Percentiles rank a stretch among this genome's conserved stretches.
phyloP scores from a whole-genome alignment of 805 yeast genomes.

The Candida montana region DNA sequence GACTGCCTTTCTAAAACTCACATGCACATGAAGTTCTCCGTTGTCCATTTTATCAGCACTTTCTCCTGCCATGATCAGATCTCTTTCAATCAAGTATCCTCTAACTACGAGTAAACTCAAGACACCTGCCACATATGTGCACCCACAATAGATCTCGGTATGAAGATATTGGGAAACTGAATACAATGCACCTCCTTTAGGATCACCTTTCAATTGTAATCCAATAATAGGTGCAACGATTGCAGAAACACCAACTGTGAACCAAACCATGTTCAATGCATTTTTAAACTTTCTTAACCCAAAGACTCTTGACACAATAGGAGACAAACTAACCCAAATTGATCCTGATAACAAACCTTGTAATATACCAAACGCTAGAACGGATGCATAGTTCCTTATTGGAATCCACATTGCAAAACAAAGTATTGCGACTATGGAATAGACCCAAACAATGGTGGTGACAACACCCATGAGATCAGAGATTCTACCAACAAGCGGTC shows the following conservation, averaged over 20 bases:
- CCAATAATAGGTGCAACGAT: constrained; percentile 61
- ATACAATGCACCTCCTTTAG: constrained; percentile 24
- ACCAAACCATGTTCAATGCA: constrained; percentile 48
- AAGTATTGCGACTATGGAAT: constrained; percentile 35
- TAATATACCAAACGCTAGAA: constrained; percentile 44
- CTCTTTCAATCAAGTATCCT: constrained; percentile 52
- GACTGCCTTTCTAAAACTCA: constrained; percentile 5
- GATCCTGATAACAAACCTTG: constrained; percentile 59
- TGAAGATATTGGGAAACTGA: constrained; percentile 44
- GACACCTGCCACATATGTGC: constrained; percentile 44
- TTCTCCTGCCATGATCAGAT: constrained; percentile 26
- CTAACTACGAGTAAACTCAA: constrained; percentile 39
- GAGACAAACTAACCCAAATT: constrained; percentile 50
- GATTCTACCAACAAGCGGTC: constrained; percentile 50
- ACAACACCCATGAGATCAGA: constrained; percentile 50
- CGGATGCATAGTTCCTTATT: constrained; percentile 50
- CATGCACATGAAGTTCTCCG: constrained; percentile 19
- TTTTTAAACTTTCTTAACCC: constrained; percentile 50
- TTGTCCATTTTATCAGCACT: constrained; percentile 24
- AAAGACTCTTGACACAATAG: constrained; percentile 45
- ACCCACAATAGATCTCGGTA: constrained; percentile 57
- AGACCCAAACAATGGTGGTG: constrained; percentile 36
- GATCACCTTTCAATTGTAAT: constrained; percentile 36
- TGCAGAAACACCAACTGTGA: constrained; percentile 43
- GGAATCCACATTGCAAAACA: constrained; percentile 53